These are phyloP conservation scores for Ulmus americana DNA, from an alignment of 331 rosid species.

Conservation along the genomic window DNA sequence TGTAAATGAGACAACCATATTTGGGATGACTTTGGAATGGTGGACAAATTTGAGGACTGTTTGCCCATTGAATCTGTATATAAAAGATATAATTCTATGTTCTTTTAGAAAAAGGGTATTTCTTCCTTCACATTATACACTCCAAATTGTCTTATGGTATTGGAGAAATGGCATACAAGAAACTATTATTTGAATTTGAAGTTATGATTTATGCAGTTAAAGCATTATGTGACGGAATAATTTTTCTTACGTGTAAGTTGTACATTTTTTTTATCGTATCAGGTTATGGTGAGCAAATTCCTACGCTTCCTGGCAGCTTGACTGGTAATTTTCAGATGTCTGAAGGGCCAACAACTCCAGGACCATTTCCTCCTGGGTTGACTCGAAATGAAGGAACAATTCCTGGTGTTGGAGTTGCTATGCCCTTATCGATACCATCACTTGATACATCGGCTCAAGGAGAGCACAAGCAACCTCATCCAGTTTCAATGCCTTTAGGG, in stretches of 20 bases:
- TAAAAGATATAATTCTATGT: not conserved
- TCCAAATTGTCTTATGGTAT: not conserved
- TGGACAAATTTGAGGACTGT: too few species aligned
- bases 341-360: constrained; percentile 89
- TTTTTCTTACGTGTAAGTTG: not conserved
- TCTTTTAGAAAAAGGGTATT: not conserved
- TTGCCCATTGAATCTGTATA: too few species aligned
- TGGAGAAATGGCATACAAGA: not conserved
- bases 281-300: constrained; percentile 88
- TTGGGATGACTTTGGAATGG: too few species aligned
- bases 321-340: constrained; percentile 59
- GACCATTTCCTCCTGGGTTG: constrained; percentile 79
- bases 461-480: constrained; percentile 75
- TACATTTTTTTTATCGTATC: constrained; percentile 20
- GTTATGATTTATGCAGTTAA: constrained; percentile 19
- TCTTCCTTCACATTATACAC: not conserved
- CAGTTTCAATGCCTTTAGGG: constrained; percentile 56
- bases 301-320: constrained; percentile 52
- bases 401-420: constrained; percentile 94
- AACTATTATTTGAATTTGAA: constrained; percentile 2
- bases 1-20: too few species aligned
- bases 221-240: constrained; percentile 13
- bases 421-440: constrained; percentile 73
- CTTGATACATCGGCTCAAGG: constrained; percentile 65
- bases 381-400: constrained; percentile 89